A percentile compares a stretch with the other conserved stretches of the same genome.
Evolutionary conservation across 331 rosid genomes (phyloP).

Genomic region (Malus hybrid): DNA sequence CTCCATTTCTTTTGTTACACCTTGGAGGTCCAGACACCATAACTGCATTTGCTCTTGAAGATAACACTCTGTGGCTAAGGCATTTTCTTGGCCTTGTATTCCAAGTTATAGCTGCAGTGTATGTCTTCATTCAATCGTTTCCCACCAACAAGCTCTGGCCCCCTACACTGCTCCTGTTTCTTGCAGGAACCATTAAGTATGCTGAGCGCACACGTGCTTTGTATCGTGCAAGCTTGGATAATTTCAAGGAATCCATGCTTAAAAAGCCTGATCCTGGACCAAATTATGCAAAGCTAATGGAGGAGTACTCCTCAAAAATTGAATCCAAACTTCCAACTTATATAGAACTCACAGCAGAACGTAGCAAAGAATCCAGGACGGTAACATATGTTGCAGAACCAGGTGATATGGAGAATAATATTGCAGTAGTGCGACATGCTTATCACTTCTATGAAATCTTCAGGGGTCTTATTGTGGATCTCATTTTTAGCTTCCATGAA

Average conservation of each 20-base stretch:
- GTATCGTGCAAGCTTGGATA: conserved; percentile 26
- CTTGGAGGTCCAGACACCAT: conserved; percentile 62
- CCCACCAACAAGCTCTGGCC: conserved; percentile 24
- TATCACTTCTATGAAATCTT: conserved; percentile 7
- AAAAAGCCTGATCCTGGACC: conserved; percentile 23
- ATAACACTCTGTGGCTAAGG: conserved; percentile 45
- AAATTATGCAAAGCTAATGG: conserved; percentile 16
- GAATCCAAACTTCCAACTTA: not conserved
- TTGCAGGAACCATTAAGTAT: conserved; percentile 32
- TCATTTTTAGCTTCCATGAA: conserved; percentile 26
- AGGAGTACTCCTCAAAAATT: not conserved
- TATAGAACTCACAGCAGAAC: not conserved
- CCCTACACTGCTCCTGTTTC: conserved; percentile 17
- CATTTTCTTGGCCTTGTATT: conserved; percentile 29
- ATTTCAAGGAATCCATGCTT: conserved; percentile 23
- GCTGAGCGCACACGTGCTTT: conserved; percentile 30
- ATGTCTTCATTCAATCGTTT: conserved; percentile 32
- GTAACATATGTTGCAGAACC: not conserved
- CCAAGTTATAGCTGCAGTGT: conserved; percentile 19
- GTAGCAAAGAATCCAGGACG: not conserved
- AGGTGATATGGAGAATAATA: not conserved
- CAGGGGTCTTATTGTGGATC: conserved; percentile 32
- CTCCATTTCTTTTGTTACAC: conserved; percentile 46
- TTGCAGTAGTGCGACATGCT: conserved; percentile 19
- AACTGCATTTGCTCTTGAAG: conserved; percentile 42